A percentile compares a stretch with the other conserved stretches of the same genome.
Conservation (phyloP, 2,329 filamentous ascomycete species). For the Alternaria atra region DNA sequence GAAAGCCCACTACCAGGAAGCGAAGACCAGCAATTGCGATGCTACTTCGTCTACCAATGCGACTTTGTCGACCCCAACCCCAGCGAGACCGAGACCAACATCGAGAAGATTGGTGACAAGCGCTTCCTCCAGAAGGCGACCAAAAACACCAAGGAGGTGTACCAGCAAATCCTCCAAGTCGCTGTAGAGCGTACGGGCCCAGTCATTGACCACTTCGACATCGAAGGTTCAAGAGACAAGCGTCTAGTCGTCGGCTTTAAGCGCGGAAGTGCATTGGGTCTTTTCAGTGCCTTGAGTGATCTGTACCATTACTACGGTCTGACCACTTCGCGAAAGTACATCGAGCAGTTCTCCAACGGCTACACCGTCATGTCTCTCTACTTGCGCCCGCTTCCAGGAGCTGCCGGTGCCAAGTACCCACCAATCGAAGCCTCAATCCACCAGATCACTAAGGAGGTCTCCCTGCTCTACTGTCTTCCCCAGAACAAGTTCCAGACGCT, state of each 20-base stretch:
- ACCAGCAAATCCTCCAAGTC: slow-evolving; percentile 89
- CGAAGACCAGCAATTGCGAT: slow-evolving; percentile 84
- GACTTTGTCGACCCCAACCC: slow-evolving; percentile 83
- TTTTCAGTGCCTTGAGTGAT: slow-evolving; percentile 95
- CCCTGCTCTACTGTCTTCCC: slow-evolving; percentile 94
- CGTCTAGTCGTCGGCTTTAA: slow-evolving; percentile 94
- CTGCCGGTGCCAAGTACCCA: slow-evolving; percentile 65
- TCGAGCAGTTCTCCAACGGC: slow-evolving; percentile 97
- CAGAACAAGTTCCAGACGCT: slow-evolving; percentile 95
- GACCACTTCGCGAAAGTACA: slow-evolving; percentile 95
- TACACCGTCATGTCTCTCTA: slow-evolving; percentile 98
- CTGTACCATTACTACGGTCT: slow-evolving; percentile 99
- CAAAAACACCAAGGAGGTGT: slow-evolving; percentile 92
- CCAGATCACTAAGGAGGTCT: slow-evolving; percentile 99
- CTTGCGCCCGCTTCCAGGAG: slow-evolving; percentile 72
- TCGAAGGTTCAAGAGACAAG: slow-evolving; percentile 91
- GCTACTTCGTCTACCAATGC: slow-evolving; percentile 99
- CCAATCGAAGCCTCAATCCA: slow-evolving; percentile 94
- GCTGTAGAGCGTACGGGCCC: slow-evolving; percentile 87
- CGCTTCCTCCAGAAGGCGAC: slow-evolving; percentile 97
- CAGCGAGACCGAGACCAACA: slow-evolving; percentile 78
- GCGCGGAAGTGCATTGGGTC: slow-evolving; percentile 85
- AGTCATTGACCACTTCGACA: slow-evolving; percentile 97
- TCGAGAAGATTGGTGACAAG: slow-evolving; percentile 91
- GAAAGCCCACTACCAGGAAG: slow-evolving; percentile 78